Evolutionary conservation across 2,329 filamentous ascomycete genomes (phyloP), one percentile per base, ranked within the genome.

Genomic region (Cladophialophora chaetospira): DNA sequence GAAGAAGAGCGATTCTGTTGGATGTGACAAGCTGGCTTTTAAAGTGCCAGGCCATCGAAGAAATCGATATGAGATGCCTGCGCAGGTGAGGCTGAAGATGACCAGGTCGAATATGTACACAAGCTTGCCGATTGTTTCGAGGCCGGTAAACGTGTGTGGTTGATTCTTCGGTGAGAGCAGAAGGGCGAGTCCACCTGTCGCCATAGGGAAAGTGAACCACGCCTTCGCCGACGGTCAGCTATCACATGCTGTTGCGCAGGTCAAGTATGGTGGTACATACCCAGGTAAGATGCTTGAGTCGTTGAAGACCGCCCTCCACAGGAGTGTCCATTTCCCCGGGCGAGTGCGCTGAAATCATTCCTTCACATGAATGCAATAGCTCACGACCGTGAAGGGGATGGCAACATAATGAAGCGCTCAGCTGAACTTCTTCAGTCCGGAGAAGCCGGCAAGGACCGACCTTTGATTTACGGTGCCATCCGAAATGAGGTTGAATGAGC

Each of bases 201-300:
- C 88, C 88, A 91, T 91, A 1, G 86, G 86, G 28, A 84, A 75
- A 1, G 87, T 88, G 71, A 86, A 92, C 87, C 87, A 90, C 38
- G 58, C 58, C 58, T 61, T 19, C 13, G 10, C 8, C 28, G 11
- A 9, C 15, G 17, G 19, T 23, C 13, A 13, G 8, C 23, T 29
- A 23, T 29, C 23, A 19, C 17, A 45, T 25, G 6, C 5, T n/a
- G 8, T 21, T 17, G 11, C 23, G 5, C 15, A n/a, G n/a, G 25
- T 29, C 5, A 25, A n/a, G 5, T 5, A 13, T 26, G 4, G 3
- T 45, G 43, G 29, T n/a, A 15, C 52, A 36, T 47, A 49, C 53
- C 53, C 53, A 55, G 11, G 53, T 55, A 9, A 55, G 45, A 49
- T 55, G 53, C 23, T 33, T 49, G 19, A 55, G 26, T 44, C 53